Conservation (phyloP, 2,329 filamentous ascomycete genomes). For the Sphaerulina vaccinii region DNA sequence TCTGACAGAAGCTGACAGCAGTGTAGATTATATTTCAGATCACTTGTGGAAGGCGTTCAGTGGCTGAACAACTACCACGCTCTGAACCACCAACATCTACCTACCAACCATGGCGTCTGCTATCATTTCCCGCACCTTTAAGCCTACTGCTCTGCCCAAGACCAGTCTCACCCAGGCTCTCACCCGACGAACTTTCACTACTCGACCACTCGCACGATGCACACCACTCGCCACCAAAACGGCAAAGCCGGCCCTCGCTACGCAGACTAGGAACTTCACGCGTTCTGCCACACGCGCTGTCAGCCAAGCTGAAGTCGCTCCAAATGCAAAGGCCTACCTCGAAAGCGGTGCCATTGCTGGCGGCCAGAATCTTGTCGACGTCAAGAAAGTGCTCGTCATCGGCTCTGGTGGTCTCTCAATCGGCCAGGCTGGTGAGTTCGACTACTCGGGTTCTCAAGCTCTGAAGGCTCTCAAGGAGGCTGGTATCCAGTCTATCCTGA, state of each 20-base stretch:
- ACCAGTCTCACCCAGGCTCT: slow-evolving; percentile 28
- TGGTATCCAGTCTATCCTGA: slow-evolving; percentile 83
- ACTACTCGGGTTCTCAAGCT: slow-evolving; percentile 96
- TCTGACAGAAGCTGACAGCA: slow-evolving; percentile 4
- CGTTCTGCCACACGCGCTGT: slow-evolving; percentile 29
- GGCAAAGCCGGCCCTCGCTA: slow-evolving; percentile 16
- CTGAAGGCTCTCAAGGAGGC: slow-evolving; percentile 96
- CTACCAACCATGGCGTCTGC: neutral
- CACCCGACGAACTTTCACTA: slow-evolving; percentile 32
- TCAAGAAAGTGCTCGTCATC: slow-evolving; percentile 97
- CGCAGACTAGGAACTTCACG: slow-evolving; percentile 30
- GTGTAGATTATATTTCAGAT: slow-evolving; percentile 64
- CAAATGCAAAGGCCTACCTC: slow-evolving; percentile 82
- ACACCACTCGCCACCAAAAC: slow-evolving; percentile 10
- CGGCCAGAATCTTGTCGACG: slow-evolving; percentile 73
- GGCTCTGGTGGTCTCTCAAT: slow-evolving; percentile 93
- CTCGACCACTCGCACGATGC: slow-evolving; percentile 22
- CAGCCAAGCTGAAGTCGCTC: slow-evolving; percentile 62
- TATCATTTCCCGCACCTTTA: too few relatives aligned
- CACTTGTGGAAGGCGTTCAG: slow-evolving; percentile 67
- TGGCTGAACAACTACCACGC: slow-evolving; percentile 46
- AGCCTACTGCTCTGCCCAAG: slow-evolving; percentile 26
- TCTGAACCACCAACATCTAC: too few relatives aligned
- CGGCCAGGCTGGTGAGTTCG: slow-evolving; percentile 96
- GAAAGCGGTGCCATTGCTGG: slow-evolving; percentile 82